Conservation (phyloP, 164 flowering plant species). For the Stephania yunnanensis region DNA sequence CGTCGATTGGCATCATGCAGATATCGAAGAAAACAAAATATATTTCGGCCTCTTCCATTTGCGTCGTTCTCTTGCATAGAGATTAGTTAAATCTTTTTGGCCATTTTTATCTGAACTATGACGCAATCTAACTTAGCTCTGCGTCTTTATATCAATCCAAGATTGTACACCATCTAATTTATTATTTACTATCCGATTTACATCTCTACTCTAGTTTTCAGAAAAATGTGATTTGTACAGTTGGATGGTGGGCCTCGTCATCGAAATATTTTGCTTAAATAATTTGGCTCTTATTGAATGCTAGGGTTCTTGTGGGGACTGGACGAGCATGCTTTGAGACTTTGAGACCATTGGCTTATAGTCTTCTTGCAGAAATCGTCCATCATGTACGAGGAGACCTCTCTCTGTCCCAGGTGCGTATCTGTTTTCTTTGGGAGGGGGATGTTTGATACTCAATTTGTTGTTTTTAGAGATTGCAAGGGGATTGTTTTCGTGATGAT, state of each 20-base stretch:
- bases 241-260: background rate
- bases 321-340: slow-evolving; percentile 95
- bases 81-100: background rate
- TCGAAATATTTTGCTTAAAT: background rate
- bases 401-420: slow-evolving; percentile 78
- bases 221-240: background rate
- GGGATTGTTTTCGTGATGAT: background rate
- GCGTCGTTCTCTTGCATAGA: background rate
- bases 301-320: slow-evolving; percentile 92
- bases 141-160: background rate
- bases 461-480: background rate
- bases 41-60: background rate
- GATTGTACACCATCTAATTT: background rate
- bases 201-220: background rate
- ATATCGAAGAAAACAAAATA: too few relatives aligned
- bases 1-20: background rate
- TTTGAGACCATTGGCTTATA: slow-evolving; percentile 92
- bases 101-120: background rate
- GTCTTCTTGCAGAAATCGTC: slow-evolving; percentile 94
- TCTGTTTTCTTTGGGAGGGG: background rate
- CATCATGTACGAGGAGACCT: slow-evolving; percentile 93
- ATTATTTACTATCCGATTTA: background rate
- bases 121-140: background rate
- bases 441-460: background rate
- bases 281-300: slow-evolving; percentile 1